A percentile compares a stretch with the other conserved stretches of the same genome.
These are phyloP conservation scores for Penicilliopsis zonata DNA, from an alignment of 495 filamentous ascomycete genomes.

Conservation along the genomic window DNA sequence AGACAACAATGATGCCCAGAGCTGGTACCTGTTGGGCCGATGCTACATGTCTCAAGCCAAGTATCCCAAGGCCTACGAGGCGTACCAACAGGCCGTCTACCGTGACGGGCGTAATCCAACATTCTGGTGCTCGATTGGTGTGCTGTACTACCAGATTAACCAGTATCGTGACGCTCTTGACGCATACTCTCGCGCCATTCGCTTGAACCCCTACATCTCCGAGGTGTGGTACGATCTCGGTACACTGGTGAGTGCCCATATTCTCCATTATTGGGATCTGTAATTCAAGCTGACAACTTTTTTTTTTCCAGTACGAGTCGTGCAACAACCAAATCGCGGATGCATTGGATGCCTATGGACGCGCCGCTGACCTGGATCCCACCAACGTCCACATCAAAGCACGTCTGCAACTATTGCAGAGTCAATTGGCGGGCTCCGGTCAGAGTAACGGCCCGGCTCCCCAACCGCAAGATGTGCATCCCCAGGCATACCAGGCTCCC, in stretches of 20 bases:
- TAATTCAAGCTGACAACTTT: slow-evolving; percentile 3
- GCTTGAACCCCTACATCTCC: slow-evolving; percentile 95
- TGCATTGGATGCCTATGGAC: slow-evolving; percentile 89
- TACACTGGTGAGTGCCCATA: slow-evolving; percentile 61
- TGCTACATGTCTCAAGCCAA: slow-evolving; percentile 99
- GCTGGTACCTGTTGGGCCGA: slow-evolving; percentile 94
- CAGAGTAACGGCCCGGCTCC: slow-evolving; percentile 58
- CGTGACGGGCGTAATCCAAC: slow-evolving; percentile 96
- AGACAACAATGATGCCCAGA: slow-evolving; percentile 94
- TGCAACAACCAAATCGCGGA: slow-evolving; percentile 98
- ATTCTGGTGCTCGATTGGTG: slow-evolving; percentile 99
- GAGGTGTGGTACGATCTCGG: slow-evolving; percentile 99
- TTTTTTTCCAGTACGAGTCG: slow-evolving; percentile 65
- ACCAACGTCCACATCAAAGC: slow-evolving; percentile 93
- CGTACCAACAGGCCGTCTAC: slow-evolving; percentile 98
- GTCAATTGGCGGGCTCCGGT: slow-evolving; percentile 58
- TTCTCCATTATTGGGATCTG: neutral
- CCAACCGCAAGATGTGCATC: slow-evolving; percentile 74
- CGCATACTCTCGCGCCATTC: slow-evolving; percentile 96
- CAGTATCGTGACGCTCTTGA: slow-evolving; percentile 98
- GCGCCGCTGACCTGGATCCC: slow-evolving; percentile 89
- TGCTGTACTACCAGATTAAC: slow-evolving; percentile 99
- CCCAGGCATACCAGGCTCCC: slow-evolving; percentile 67
- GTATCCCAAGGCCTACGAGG: slow-evolving; percentile 97
- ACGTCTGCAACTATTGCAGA: slow-evolving; percentile 73